Conservation (phyloP, 306 rosid genomes). For the Echinosophora koreensis region DNA sequence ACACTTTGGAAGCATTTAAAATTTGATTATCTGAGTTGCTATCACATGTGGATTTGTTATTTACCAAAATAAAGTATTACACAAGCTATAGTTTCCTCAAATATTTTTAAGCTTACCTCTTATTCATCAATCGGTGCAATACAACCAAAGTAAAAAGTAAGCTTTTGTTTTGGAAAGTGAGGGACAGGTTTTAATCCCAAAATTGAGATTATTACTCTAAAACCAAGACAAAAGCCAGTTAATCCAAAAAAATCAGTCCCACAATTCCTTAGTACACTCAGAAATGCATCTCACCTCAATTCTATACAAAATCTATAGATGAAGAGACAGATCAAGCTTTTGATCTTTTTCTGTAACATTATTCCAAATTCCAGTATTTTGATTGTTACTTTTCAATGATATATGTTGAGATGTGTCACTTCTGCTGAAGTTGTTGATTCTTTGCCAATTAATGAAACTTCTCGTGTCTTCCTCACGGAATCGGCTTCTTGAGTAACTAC, state of each 20-base stretch:
- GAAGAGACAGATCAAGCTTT: constrained; percentile 85
- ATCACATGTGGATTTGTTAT: background rate
- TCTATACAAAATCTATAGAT: constrained; percentile 56
- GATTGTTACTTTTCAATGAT: constrained; percentile 33
- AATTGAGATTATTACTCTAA: background rate
- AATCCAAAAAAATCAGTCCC: background rate
- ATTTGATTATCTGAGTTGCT: constrained; percentile 1
- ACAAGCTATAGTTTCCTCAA: background rate
- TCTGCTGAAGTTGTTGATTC: constrained; percentile 40
- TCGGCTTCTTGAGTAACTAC: constrained; percentile 44
- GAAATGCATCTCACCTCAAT: background rate
- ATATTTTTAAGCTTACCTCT: background rate
- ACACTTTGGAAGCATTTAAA: background rate
- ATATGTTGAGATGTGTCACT: constrained; percentile 46
- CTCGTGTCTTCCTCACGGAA: constrained; percentile 53
- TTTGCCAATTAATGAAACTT: constrained; percentile 58
- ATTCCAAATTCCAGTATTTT: constrained; percentile 45
- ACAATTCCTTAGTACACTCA: constrained; percentile 9
- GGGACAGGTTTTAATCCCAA: background rate
- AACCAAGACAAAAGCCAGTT: background rate
- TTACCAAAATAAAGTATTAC: background rate
- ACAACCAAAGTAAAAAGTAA: background rate
- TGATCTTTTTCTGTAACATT: constrained; percentile 55
- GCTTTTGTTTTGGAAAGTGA: background rate
- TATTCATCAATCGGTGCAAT: constrained; percentile 1